Percentiles rank a stretch among this genome's conserved stretches.
Evolutionary conservation across 2,329 filamentous ascomycete species (phyloP).

Genomic region (Fusarium hostae): DNA sequence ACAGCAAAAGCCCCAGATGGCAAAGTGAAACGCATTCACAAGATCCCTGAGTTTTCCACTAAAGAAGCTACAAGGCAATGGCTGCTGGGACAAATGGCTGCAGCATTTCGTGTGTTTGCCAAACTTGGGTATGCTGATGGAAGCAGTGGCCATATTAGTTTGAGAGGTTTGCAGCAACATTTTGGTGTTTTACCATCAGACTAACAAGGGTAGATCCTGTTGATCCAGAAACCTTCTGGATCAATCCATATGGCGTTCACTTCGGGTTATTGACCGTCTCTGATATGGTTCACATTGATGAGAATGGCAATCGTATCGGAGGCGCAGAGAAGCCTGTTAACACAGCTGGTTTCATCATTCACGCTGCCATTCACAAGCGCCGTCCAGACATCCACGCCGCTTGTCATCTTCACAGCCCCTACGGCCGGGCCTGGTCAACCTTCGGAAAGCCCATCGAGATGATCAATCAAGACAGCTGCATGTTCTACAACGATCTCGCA

Average conservation of each 20-base stretch:
- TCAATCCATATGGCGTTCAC: constrained; percentile 71
- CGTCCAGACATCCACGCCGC: constrained; percentile 72
- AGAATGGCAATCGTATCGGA: constrained; percentile 67
- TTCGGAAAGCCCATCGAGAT: constrained; percentile 74
- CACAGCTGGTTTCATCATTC: constrained; percentile 75
- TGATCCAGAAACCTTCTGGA: constrained; percentile 52
- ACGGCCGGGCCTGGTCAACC: constrained; percentile 72
- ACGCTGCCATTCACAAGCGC: constrained; percentile 71
- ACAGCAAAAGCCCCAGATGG: constrained; percentile 20
- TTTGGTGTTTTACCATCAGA: accelerated
- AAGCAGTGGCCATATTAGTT: constrained; percentile 58
- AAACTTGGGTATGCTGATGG: constrained; percentile 59
- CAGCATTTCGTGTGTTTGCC: constrained; percentile 61
- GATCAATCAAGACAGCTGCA: constrained; percentile 73
- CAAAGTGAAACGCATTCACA: constrained; percentile 30
- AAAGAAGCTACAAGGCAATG: constrained; percentile 44
- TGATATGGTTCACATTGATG: constrained; percentile 74
- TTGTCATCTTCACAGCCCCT: constrained; percentile 72
- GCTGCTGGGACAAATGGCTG: constrained; percentile 54
- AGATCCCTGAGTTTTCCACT: constrained; percentile 33
- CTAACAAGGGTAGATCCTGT: constrained; percentile 47
- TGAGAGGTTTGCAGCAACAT: constrained; percentile 39
- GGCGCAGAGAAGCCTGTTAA: constrained; percentile 71
- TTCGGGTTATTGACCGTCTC: constrained; percentile 72
- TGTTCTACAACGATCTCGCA: constrained; percentile 70